Conservation (phyloP, 148 eudicot genomes). For the Vaccinium myrtillus region DNA sequence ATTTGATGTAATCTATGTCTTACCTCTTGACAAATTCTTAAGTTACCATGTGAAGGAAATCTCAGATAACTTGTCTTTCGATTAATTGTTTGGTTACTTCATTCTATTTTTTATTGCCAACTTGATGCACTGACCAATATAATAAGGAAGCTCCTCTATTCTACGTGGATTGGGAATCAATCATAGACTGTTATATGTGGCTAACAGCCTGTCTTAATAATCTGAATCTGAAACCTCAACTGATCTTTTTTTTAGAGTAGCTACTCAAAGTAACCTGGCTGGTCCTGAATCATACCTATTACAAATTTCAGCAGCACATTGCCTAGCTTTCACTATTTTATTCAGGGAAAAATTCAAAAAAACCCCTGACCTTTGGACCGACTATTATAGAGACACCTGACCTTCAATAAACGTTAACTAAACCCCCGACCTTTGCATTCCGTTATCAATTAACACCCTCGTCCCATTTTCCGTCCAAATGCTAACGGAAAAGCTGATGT, state of each 20-base stretch:
- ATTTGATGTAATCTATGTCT: not conserved
- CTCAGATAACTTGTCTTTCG: not conserved
- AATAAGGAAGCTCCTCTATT: not conserved
- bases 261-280: not conserved
- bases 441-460: no score
- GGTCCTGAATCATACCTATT: not conserved
- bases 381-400: no score
- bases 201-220: slow-evolving; percentile 3
- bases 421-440: no score
- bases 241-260: not conserved
- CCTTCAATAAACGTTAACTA: no score
- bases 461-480: no score
- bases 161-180: not conserved
- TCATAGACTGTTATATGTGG: not conserved
- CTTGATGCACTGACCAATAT: not conserved
- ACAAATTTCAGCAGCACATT: not conserved
- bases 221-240: not conserved
- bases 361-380: no score
- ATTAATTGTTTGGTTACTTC: not conserved
- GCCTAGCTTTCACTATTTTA: not conserved
- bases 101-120: not conserved
- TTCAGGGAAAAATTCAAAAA: no score
- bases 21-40: not conserved
- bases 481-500: no score
- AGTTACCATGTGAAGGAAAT: not conserved